Conservation (phyloP, 2,329 filamentous ascomycete genomes). For the Neofusicoccum cordaticola region DNA sequence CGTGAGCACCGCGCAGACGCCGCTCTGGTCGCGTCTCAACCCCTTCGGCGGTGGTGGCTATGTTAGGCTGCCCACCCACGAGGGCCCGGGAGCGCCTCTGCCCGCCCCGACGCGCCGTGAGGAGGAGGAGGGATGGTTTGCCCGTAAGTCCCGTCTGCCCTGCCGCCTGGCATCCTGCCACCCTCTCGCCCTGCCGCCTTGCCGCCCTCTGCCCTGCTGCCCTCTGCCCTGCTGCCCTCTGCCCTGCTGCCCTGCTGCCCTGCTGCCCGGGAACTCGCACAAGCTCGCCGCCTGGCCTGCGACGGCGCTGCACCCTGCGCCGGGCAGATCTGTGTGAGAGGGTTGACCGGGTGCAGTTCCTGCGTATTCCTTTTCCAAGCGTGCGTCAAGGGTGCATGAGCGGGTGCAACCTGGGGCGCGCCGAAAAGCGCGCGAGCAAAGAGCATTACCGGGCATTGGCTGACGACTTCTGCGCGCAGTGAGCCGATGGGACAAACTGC, state of each 20-base stretch:
- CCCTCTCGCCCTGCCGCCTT: background rate
- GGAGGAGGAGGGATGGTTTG: slow-evolving; percentile 94
- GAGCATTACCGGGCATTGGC: background rate
- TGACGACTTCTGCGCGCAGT: slow-evolving; percentile 54
- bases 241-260: background rate
- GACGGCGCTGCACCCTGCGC: slow-evolving; percentile 17
- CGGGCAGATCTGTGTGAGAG: slow-evolving; percentile 27
- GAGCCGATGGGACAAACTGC: slow-evolving; percentile 92
- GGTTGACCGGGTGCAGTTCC: slow-evolving; percentile 40
- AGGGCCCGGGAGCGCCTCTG: slow-evolving; percentile 77
- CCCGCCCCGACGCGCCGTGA: slow-evolving; percentile 81
- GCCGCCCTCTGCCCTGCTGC: background rate
- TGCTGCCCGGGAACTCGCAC: background rate
- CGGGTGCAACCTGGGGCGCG: slow-evolving; percentile 22
- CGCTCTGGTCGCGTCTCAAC: slow-evolving; percentile 80
- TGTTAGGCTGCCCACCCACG: slow-evolving; percentile 83
- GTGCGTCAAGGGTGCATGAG: slow-evolving; percentile 39
- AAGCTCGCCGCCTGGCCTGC: background rate
- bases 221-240: background rate
- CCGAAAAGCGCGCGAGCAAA: background rate
- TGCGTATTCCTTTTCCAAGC: slow-evolving; percentile 36
- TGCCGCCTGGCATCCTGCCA: slow-evolving; percentile 1
- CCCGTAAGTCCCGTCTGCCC: slow-evolving; percentile 65
- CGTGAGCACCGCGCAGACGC: slow-evolving; percentile 68
- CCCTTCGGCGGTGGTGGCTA: slow-evolving; percentile 85